Evolutionary conservation across 1,284 basidiomycete genomes (phyloP).

Genomic region (Apiotrichum gracile): DNA sequence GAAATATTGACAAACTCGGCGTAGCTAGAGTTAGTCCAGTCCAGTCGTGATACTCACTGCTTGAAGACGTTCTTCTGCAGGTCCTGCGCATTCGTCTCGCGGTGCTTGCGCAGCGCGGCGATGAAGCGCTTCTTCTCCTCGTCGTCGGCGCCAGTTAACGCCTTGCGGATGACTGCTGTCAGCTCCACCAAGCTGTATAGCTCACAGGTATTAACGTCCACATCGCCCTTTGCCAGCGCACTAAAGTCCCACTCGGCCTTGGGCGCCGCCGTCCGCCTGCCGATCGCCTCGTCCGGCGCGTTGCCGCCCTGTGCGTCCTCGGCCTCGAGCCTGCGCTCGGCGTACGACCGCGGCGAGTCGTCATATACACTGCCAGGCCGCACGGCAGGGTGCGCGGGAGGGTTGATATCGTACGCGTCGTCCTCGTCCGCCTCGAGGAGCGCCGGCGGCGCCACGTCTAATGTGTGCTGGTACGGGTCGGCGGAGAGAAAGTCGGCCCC

Average conservation of each 20-base stretch:
- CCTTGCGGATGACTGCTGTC: constrained; percentile 17
- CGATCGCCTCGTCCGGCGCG: constrained; percentile 29
- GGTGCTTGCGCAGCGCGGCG: constrained; percentile 37
- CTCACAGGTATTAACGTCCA: constrained; percentile 76
- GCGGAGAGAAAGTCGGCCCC: constrained; percentile 20
- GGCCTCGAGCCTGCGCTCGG: constrained; percentile 13
- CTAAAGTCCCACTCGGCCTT: constrained; percentile 54
- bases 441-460: constrained; percentile 18
- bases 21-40: constrained; percentile 56
- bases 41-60: constrained; percentile 56
- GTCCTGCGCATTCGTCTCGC: constrained; percentile 39
- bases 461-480: constrained; percentile 32
- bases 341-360: constrained; percentile 2
- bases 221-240: constrained; percentile 64
- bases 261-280: constrained; percentile 25
- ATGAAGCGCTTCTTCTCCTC: constrained; percentile 45
- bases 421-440: constrained; percentile 21
- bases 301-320: constrained; percentile 5
- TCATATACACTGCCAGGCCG: background rate
- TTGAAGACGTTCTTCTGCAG: constrained; percentile 69
- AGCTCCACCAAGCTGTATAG: constrained; percentile 7
- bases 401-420: constrained; percentile 3
- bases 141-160: constrained; percentile 43
- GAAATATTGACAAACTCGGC: constrained; percentile 94
- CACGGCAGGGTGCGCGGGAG: background rate